Evolutionary conservation across 129 eudicot species (phyloP).

Genomic region (Tagetes patula): DNA sequence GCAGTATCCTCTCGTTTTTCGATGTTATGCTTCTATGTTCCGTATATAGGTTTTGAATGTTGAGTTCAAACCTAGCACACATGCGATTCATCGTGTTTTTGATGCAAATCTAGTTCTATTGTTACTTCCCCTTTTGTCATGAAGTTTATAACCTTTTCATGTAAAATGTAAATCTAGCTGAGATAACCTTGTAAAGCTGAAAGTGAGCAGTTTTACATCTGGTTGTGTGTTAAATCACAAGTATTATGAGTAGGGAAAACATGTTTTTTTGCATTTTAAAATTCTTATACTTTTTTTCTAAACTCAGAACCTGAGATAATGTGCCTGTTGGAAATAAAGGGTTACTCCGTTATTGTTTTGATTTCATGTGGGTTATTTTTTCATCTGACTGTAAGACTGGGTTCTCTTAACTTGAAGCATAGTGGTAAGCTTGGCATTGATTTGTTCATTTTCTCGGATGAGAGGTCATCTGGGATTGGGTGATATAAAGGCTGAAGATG

Average conservation of each 20-base stretch:
- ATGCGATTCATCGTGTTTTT: neutral
- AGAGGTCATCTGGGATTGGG: constrained; percentile 73
- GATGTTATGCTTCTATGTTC: too few relatives aligned
- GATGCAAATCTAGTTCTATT: neutral
- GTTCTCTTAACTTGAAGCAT: constrained; percentile 49
- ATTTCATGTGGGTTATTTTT: neutral
- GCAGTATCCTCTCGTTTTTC: constrained; percentile 58
- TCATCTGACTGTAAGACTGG: neutral
- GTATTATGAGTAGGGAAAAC: neutral
- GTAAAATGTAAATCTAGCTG: neutral
- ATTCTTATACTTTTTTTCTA: neutral
- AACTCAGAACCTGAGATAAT: neutral
- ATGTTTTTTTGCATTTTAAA: too few relatives aligned
- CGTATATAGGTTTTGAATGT: neutral
- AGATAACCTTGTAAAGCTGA: neutral
- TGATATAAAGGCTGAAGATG: constrained; percentile 65
- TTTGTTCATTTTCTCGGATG: constrained; percentile 90
- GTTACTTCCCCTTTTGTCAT: neutral
- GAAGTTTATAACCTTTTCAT: too few relatives aligned
- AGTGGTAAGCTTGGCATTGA: constrained; percentile 93
- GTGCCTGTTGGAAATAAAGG: too few relatives aligned
- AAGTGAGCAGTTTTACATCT: neutral
- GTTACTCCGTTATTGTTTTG: neutral
- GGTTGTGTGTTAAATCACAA: neutral
- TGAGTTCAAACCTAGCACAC: neutral